Conservation (phyloP, 2,329 filamentous ascomycete genomes). For the Aspergillus niger region DNA sequence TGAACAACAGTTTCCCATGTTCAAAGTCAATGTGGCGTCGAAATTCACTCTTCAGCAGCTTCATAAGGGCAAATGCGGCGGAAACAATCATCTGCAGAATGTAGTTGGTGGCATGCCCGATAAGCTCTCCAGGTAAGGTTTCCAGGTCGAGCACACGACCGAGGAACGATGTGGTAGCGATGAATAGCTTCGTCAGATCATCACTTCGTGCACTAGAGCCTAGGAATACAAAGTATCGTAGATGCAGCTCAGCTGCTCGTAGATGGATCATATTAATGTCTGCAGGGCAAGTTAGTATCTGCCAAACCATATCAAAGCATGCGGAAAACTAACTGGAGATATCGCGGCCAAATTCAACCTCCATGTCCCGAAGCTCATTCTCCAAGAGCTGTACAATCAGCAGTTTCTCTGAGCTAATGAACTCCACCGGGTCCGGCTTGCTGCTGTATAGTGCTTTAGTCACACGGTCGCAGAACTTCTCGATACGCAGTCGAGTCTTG, state of each 20-base stretch:
- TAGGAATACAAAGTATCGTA: conserved; percentile 50
- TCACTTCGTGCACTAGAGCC: conserved; percentile 46
- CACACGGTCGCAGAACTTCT: conserved; percentile 61
- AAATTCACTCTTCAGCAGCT: conserved; percentile 65
- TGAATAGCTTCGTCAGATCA: conserved; percentile 47
- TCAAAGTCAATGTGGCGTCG: conserved; percentile 56
- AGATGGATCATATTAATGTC: conserved; percentile 51
- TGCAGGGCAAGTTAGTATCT: conserved; percentile 14
- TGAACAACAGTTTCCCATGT: conserved; percentile 58
- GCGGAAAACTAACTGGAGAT: conserved; percentile 32
- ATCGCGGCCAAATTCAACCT: conserved; percentile 52
- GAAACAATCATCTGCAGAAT: conserved; percentile 68
- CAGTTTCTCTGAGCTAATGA: conserved; percentile 46
- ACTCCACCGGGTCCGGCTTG: conserved; percentile 54
- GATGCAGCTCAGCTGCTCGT: conserved; percentile 48
- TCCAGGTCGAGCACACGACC: conserved; percentile 48
- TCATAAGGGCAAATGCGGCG: conserved; percentile 64
- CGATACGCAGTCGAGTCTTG: conserved; percentile 55
- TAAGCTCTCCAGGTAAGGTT: conserved; percentile 48
- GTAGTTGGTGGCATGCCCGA: conserved; percentile 60
- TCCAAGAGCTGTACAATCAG: conserved; percentile 47
- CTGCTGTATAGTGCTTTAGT: conserved; percentile 59
- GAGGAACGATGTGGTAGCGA: conserved; percentile 50
- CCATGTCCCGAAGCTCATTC: conserved; percentile 50
- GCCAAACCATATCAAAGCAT: conserved; percentile 9